Evolutionary conservation across 2,329 filamentous ascomycete species (phyloP).

Genomic region (Periconia digitata): DNA sequence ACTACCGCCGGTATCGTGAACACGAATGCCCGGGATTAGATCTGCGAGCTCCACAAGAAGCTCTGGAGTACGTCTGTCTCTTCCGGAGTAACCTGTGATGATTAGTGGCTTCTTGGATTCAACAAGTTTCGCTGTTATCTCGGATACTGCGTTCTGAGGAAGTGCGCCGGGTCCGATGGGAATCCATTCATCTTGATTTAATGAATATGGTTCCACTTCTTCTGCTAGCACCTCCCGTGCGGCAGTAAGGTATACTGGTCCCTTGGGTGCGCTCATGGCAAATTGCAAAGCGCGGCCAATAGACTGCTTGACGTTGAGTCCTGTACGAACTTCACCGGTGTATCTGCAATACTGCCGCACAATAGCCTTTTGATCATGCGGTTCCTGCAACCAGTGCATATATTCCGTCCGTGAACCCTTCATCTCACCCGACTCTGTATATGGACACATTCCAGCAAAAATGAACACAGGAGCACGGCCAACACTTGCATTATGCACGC

Average conservation of each 20-base stretch:
- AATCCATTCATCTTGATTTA: slow-evolving; percentile 19
- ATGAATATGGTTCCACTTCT: slow-evolving; percentile 12
- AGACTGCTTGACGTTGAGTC: slow-evolving; percentile 29
- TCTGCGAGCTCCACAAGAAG: slow-evolving; percentile 17
- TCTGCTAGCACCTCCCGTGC: slow-evolving; percentile 20
- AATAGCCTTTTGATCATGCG: slow-evolving; percentile 46
- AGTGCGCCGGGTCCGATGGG: slow-evolving; percentile 18
- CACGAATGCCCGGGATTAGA: slow-evolving; percentile 13
- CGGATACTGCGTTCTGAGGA: slow-evolving; percentile 13
- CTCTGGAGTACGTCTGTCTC: slow-evolving; percentile 8
- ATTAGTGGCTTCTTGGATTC: slow-evolving; percentile 17
- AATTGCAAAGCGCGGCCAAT: slow-evolving; percentile 30
- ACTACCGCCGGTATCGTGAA: slow-evolving; percentile 18
- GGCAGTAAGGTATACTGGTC: slow-evolving; percentile 21
- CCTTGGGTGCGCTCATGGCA: slow-evolving; percentile 23
- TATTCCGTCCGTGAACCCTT: slow-evolving; percentile 39
- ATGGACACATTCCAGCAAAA: slow-evolving; percentile 49
- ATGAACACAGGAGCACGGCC: slow-evolving; percentile 39
- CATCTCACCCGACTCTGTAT: slow-evolving; percentile 49
- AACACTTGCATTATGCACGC: slow-evolving; percentile 60
- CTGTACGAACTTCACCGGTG: slow-evolving; percentile 29
- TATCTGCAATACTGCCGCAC: slow-evolving; percentile 36
- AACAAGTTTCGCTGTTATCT: slow-evolving; percentile 13
- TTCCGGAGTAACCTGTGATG: slow-evolving; percentile 23
- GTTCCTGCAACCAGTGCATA: slow-evolving; percentile 50